Base-by-base conservation (phyloP, 495 filamentous ascomycete species). In the Wilcoxina mikolae region DNA sequence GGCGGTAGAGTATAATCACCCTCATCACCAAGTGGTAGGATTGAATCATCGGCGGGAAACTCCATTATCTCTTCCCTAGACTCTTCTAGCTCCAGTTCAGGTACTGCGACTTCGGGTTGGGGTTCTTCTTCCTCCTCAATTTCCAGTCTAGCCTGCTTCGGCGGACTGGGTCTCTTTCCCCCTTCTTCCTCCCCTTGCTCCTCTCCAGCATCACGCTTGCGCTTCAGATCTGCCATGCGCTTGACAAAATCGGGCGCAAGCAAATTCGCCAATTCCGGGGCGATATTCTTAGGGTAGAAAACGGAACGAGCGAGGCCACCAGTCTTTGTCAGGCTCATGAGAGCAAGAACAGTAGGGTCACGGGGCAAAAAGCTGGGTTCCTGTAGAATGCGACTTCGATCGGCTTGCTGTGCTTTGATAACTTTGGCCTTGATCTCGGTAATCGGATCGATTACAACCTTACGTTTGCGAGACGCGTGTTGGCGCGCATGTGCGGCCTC, bases 241-340 rank as follows among this genome's bases (percentile, higher is more conserved):
- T 81, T 78, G 17, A 95, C 78, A 9, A 83, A 76, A 55, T 89
- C 85, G 28, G 95, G 73, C 29, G 86, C 90, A 23, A 95, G 68
- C 50, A 98, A 74, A 7, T 80, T 85, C 56, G 85, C 81, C 4
- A 98, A 76, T 68, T 98, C 91, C 2, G 89, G 91, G 11, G 91
- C 91, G 52, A 86, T 77, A 60, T 75, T 79, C 54, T 59, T 62
- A 33, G 64, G 64, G 28, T 63, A 62, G 44, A 66, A 66, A 35
- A 80, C 72, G 55, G 69, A 77, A 11, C 81, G 83, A 9, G 94
- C 85, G 62, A 98, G 95, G 23, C 79, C 83, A 38, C 90, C 90
- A 42, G 78, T 87, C 64, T 82, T 85, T 65, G 93, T 89, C 70
- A 94, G 78, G 61, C 83, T 85, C 74, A 94, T 82, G n/a, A 98